These are phyloP conservation scores for Blastocystis sp. DNA, from an alignment of 352 stramenopile species.

Conservation along the genomic window DNA sequence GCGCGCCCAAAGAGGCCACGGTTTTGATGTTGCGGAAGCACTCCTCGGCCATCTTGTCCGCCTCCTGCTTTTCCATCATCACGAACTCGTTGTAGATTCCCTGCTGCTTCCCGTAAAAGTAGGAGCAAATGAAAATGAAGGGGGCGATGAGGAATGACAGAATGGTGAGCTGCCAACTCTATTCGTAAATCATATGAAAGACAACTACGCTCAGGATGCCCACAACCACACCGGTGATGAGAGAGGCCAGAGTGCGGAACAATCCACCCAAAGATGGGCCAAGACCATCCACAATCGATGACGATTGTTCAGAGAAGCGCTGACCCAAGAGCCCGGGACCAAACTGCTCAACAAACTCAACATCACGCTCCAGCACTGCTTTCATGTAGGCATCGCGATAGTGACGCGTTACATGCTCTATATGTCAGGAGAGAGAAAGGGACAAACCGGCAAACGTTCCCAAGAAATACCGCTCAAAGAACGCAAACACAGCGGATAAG, in stretches of 20 bases:
- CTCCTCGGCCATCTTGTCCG: conserved; percentile 78
- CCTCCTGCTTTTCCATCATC: conserved; percentile 71
- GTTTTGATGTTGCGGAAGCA: conserved; percentile 78
- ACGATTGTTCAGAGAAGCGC: conserved; percentile 43
- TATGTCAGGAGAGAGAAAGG: too few species aligned
- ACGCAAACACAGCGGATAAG: neutral
- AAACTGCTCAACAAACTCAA: conserved; percentile 46
- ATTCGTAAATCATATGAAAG: neutral
- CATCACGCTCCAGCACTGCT: conserved; percentile 51
- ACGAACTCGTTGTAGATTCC: conserved; percentile 6
- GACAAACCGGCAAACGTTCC: conserved; percentile 30
- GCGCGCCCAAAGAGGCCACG: conserved; percentile 79
- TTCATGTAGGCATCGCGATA: conserved; percentile 53
- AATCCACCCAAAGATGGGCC: conserved; percentile 27
- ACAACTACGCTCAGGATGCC: conserved; percentile 27
- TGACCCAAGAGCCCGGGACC: conserved; percentile 47
- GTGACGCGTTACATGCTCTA: conserved; percentile 41
- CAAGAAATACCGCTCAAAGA: conserved; percentile 26
- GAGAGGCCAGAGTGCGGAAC: conserved; percentile 16
- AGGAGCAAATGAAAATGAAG: conserved; percentile 22
- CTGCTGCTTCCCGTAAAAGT: neutral
- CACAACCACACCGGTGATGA: conserved; percentile 25
- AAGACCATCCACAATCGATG: conserved; percentile 48
- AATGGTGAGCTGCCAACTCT: conserved; percentile 68
- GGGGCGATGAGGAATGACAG: conserved; percentile 26